Evolutionary conservation across 768 basidiomycete genomes (phyloP), one percentile per base, ranked within the genome.

Genomic region (Mycena amicta): DNA sequence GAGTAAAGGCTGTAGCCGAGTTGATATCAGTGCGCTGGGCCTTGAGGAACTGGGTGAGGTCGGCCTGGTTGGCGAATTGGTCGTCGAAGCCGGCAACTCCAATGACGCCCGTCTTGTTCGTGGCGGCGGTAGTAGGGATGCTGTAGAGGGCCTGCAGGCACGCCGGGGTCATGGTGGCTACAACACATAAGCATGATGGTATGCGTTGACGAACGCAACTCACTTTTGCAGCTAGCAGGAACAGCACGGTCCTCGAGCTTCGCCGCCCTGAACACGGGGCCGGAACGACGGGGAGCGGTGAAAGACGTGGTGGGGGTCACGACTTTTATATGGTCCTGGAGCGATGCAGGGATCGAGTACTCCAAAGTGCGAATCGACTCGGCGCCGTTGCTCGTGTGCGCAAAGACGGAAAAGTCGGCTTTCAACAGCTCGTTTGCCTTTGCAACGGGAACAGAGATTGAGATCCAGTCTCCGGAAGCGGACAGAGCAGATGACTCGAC

Each of bases 111-210:
- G 61, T 61, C 18, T 61, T 55, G 53, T 67, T 63, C 30, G 65
- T 69, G 11, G 68, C 65, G 16, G 53, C 29, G 3, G 55, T 65
- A n/a, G 60, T 57, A 25, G 71, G 70, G 53, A 71, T 61, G 15
- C 65, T 54, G 66, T 72, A 72, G 29, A 72, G 53, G 18, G 50
- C 63, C 54, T 69, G 69, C 4, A 72, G 53, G 47, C 71, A 72
- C 2, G 67, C 53, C 1, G 70, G 70, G 12, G 68, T 69, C n/a
- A 72, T 64, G 1, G 62, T 65, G 39, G 41, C 64, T 55, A 54
- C n/a, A n/a, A n/a, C n/a, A n/a, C n/a, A n/a, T 26, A 40, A 47
- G 43, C 16, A 37, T 40, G 22, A 27, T 25, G 28, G 26, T 26
- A 20, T n/a, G 56, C 31, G 15, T 23, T 20, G 25, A 18, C 16